phyloP scores from a whole-genome alignment of 192 early-diverging fungal species.

The Backusella tarrabulga region DNA sequence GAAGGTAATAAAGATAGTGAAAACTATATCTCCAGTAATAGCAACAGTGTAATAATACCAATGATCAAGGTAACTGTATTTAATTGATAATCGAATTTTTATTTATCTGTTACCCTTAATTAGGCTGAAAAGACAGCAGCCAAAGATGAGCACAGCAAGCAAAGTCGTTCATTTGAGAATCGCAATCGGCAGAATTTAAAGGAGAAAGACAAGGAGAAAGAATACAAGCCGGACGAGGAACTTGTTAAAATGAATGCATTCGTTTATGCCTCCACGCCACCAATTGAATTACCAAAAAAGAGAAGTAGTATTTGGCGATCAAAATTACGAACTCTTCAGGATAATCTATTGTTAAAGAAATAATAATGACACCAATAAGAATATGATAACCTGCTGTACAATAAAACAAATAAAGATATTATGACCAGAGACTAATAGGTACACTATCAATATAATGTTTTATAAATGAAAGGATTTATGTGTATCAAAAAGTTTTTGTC shows the following conservation, averaged over 20 bases:
- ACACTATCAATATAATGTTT: background rate
- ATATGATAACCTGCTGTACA: background rate
- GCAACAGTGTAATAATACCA: background rate
- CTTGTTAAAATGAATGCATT: background rate
- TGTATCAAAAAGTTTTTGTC: background rate
- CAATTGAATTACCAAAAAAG: background rate
- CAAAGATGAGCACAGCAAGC: background rate
- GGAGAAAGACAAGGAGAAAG: background rate
- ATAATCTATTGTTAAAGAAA: background rate
- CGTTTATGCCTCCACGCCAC: slow-evolving; percentile 5
- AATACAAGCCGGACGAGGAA: background rate
- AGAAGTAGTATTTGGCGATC: background rate
- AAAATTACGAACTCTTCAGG: background rate
- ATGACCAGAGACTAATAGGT: background rate
- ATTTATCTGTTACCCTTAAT: background rate
- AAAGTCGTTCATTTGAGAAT: background rate
- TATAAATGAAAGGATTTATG: background rate
- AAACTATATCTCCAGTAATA: background rate
- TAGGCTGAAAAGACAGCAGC: background rate
- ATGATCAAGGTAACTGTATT: background rate
- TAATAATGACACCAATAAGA: background rate
- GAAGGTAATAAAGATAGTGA: background rate
- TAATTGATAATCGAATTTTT: background rate
- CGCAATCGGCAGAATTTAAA: background rate
- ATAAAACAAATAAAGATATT: background rate